Percentiles rank a stretch among this genome's conserved stretches.
Evolutionary conservation across 345 rosid species (phyloP).

Genomic region (Mercurialis annua): DNA sequence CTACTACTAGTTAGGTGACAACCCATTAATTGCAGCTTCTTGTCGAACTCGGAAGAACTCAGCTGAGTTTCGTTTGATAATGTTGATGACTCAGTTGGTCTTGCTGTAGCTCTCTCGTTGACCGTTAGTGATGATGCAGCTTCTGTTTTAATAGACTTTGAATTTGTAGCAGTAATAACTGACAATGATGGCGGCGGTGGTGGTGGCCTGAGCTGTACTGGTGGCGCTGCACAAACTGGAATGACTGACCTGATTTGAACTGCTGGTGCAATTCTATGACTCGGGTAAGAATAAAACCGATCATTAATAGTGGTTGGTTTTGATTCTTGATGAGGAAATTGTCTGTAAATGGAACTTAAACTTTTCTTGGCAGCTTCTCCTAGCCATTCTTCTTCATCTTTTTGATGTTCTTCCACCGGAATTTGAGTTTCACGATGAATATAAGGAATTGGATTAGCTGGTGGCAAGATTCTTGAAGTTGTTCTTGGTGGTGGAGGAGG

Average conservation of each 20-base stretch:
- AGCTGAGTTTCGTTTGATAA: conserved; percentile 25
- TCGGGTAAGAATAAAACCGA: conserved; percentile 20
- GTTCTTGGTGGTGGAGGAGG: conserved; percentile 51
- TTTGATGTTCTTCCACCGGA: conserved; percentile 21
- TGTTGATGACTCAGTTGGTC: background rate
- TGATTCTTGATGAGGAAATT: conserved; percentile 16
- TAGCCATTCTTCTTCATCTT: conserved; percentile 38
- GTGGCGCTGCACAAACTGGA: conserved; percentile 74
- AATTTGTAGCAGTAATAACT: background rate
- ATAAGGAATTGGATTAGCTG: conserved; percentile 6
- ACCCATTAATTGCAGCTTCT: conserved; percentile 29
- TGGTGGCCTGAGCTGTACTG: conserved; percentile 23
- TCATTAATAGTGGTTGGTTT: conserved; percentile 3
- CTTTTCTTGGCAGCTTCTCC: conserved; percentile 25
- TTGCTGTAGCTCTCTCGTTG: conserved; percentile 2
- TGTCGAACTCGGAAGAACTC: conserved; percentile 28
- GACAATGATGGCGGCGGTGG: conserved; percentile 20
- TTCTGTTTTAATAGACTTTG: conserved; percentile 20
- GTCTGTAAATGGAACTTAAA: conserved; percentile 21
- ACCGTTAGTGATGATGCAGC: conserved; percentile 9
- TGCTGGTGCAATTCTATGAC: conserved; percentile 52
- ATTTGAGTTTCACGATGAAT: background rate
- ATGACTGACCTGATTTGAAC: conserved; percentile 74
- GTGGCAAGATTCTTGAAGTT: conserved; percentile 43
- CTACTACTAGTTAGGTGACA: conserved; percentile 1